Evolutionary conservation across 139 green algal genomes (phyloP).

Genomic region (Tetradesmus obliquus): DNA sequence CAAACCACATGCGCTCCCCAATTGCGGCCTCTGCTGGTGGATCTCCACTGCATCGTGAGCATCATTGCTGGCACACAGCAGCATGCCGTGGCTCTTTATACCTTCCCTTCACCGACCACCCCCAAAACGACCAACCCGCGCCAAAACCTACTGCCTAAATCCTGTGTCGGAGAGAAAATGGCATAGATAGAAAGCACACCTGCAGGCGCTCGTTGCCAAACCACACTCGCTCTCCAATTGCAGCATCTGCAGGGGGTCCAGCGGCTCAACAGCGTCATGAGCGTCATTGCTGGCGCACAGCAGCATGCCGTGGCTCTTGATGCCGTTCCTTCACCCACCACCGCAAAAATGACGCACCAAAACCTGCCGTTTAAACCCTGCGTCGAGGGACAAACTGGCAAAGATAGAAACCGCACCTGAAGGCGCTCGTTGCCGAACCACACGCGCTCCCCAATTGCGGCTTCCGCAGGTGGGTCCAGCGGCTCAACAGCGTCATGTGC

Average conservation of each 20-base stretch:
- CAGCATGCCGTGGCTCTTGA: conserved; percentile 86
- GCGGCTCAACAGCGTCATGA: conserved; percentile 83
- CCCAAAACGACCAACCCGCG: not conserved
- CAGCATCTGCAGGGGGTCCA: conserved; percentile 75
- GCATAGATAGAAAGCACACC: not conserved
- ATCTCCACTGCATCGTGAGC: conserved; percentile 80
- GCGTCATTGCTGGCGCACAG: conserved; percentile 79
- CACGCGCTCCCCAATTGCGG: conserved; percentile 79
- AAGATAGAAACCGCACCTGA: conserved; percentile 4
- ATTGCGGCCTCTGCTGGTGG: conserved; percentile 71
- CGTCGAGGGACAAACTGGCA: not conserved
- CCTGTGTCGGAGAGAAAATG: not conserved
- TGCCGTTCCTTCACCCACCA: conserved; percentile 32
- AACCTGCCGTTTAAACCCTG: not conserved
- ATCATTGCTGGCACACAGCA: conserved; percentile 83
- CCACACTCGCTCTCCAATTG: conserved; percentile 79
- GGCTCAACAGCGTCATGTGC: conserved; percentile 85
- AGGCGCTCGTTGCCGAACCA: conserved; percentile 70
- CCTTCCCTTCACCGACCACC: conserved; percentile 24
- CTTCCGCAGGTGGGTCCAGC: conserved; percentile 71
- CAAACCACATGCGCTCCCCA: conserved; percentile 84
- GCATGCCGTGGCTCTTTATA: conserved; percentile 82
- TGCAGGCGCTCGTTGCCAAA: conserved; percentile 23
- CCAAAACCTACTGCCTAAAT: not conserved
- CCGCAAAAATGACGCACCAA: not conserved